Conservation (phyloP, 2,329 filamentous ascomycete genomes). For the Aureobasidium sp. region DNA sequence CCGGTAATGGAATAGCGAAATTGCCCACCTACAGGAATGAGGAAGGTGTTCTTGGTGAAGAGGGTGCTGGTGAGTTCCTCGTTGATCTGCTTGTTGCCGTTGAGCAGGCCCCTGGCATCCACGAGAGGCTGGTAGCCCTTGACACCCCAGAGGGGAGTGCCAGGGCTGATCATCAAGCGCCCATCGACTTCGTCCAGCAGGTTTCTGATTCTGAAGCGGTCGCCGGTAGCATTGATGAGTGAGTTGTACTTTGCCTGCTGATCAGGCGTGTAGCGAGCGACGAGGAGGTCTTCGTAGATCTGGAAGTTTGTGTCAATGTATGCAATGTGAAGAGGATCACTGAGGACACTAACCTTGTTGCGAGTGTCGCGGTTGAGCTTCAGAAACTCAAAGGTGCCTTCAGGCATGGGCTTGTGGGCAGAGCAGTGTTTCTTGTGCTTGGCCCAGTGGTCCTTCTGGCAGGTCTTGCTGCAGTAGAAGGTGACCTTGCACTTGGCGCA, state of each 20-base stretch:
- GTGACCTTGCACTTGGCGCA: not conserved
- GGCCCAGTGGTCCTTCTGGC: not conserved
- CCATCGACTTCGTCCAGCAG: not conserved
- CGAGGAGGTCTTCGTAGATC: not conserved
- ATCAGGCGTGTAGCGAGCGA: not conserved
- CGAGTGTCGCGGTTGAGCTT: not conserved
- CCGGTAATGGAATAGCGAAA: not conserved
- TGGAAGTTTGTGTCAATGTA: not conserved
- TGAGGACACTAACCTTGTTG: not conserved
- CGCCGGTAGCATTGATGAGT: not conserved
- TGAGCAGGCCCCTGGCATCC: not conserved
- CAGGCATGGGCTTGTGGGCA: not conserved
- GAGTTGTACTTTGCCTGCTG: not conserved
- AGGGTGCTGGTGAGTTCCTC: not conserved
- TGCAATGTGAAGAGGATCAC: not conserved
- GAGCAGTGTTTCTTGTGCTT: conserved; percentile 7
- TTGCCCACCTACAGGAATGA: not conserved
- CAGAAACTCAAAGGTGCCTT: not conserved
- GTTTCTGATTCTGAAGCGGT: not conserved
- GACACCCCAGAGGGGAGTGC: not conserved
- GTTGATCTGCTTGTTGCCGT: conserved; percentile 1
- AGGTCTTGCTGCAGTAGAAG: not conserved
- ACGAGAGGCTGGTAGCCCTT: not conserved
- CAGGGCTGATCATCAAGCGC: not conserved
- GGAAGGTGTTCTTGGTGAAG: not conserved